Evolutionary conservation across 2,329 filamentous ascomycete genomes (phyloP).

Genomic region (Sporothrix dimorphospora): DNA sequence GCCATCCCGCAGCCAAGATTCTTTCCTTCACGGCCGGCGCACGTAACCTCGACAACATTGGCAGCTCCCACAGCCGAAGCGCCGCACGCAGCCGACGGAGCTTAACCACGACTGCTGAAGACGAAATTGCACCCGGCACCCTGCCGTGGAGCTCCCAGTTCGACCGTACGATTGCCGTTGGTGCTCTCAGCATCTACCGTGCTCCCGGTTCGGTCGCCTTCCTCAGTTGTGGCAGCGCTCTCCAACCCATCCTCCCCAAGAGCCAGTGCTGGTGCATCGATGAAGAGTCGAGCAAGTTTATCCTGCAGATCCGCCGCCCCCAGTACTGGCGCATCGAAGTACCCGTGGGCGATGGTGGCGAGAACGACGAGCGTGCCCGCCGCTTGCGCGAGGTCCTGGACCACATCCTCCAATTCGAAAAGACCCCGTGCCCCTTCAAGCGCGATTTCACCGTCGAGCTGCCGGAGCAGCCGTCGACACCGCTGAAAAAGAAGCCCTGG

Average conservation of each 20-base stretch:
- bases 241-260: slow-evolving; percentile 85
- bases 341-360: slow-evolving; percentile 63
- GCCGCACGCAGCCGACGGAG: slow-evolving; percentile 30
- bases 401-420: slow-evolving; percentile 80
- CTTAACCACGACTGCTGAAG: slow-evolving; percentile 31
- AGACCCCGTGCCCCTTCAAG: slow-evolving; percentile 83
- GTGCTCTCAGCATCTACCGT: slow-evolving; percentile 80
- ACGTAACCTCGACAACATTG: slow-evolving; percentile 42
- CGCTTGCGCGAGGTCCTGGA: slow-evolving; percentile 71
- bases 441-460: slow-evolving; percentile 74
- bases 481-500: slow-evolving; percentile 70
- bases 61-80: slow-evolving; percentile 36
- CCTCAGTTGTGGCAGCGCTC: slow-evolving; percentile 78
- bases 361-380: slow-evolving; percentile 64
- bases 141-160: slow-evolving; percentile 75
- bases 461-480: slow-evolving; percentile 68
- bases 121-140: slow-evolving; percentile 60
- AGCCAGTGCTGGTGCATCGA: slow-evolving; percentile 95
- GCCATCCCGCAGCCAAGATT: slow-evolving; percentile 73
- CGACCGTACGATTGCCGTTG: slow-evolving; percentile 79
- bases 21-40: slow-evolving; percentile 54
- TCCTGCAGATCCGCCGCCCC: slow-evolving; percentile 80
- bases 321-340: slow-evolving; percentile 92
- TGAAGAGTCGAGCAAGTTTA: slow-evolving; percentile 76
- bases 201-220: slow-evolving; percentile 86